Conservation (phyloP, 768 basidiomycete genomes). For the Trametes coccinea region DNA sequence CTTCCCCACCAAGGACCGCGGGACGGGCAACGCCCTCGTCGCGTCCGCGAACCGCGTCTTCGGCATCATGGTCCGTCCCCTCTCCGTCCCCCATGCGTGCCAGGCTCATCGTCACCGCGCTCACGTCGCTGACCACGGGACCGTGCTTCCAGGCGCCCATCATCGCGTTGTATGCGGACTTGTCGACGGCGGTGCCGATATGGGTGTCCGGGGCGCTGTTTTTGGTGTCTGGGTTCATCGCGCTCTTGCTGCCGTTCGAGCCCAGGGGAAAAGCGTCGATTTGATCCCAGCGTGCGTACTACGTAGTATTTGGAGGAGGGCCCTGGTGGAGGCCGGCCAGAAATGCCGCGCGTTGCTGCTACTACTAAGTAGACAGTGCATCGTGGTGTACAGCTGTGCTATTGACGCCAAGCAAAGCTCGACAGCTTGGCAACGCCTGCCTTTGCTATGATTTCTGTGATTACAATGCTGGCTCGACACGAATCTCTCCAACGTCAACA, state of each 20-base stretch:
- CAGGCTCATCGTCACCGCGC: neutral
- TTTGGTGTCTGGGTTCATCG: constrained; percentile 45
- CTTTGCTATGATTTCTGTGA: too few species aligned
- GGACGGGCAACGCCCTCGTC: constrained; percentile 54
- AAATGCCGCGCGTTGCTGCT: too few species aligned
- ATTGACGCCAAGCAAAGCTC: too few species aligned
- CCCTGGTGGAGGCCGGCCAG: too few species aligned
- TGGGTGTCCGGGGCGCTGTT: constrained; percentile 56
- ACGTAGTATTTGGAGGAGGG: too few species aligned
- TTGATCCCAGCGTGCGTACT: constrained; percentile 24
- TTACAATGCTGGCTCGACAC: too few species aligned
- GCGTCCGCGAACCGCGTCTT: constrained; percentile 52
- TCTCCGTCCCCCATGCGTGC: neutral
- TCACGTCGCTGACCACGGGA: neutral
- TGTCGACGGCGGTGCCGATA: constrained; percentile 51
- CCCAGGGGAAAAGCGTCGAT: constrained; percentile 55
- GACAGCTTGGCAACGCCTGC: too few species aligned
- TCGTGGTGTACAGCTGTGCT: too few species aligned
- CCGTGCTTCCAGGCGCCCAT: constrained; percentile 42
- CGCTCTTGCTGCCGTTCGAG: constrained; percentile 55
- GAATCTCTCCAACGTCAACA: too few species aligned
- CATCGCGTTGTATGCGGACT: constrained; percentile 48
- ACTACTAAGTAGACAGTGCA: too few species aligned
- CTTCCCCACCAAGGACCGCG: constrained; percentile 53
- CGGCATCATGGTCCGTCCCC: constrained; percentile 50